A percentile compares a stretch with the other conserved stretches of the same genome.
Evolutionary conservation across 257 asterid genomes (phyloP).

Genomic region (Eustoma russellianum): DNA sequence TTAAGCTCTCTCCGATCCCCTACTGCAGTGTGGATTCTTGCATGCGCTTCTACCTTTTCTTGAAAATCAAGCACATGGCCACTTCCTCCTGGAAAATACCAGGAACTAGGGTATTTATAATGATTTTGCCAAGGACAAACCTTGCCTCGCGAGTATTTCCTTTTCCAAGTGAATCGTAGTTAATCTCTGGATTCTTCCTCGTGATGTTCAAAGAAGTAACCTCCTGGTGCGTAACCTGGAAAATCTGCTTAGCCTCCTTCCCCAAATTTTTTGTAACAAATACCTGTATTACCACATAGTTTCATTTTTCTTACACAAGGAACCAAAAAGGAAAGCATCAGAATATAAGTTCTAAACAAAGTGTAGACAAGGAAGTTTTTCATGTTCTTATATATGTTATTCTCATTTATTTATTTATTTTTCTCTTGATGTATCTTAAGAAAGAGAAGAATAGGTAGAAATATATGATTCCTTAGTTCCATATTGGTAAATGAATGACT

Average conservation of each 20-base stretch:
- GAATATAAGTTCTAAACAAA: too few relatives aligned
- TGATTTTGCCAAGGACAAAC: slow-evolving; percentile 68
- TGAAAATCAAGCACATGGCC: slow-evolving; percentile 16
- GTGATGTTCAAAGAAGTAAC: slow-evolving; percentile 15
- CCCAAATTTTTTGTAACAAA: slow-evolving; percentile 42
- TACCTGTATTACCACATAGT: slow-evolving; percentile 42
- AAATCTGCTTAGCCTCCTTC: slow-evolving; percentile 18
- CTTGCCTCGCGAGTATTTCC: slow-evolving; percentile 44
- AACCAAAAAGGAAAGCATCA: neutral
- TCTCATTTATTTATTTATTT: neutral
- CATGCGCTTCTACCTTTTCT: slow-evolving; percentile 4
- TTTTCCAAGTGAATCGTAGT: slow-evolving; percentile 24
- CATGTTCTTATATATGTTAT: neutral
- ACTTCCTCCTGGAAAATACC: slow-evolving; percentile 10
- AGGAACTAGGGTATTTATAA: slow-evolving; percentile 36
- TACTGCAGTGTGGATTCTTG: slow-evolving; percentile 10
- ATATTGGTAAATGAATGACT: neutral
- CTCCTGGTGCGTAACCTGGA: slow-evolving; percentile 20
- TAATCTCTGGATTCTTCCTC: slow-evolving; percentile 21
- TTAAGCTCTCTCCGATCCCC: slow-evolving; percentile 6
- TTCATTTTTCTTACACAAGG: slow-evolving; percentile 1
- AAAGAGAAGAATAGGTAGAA: too few relatives aligned
- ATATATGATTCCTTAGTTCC: neutral
- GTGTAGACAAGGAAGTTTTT: neutral
- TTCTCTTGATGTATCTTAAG: neutral